phyloP scores from a whole-genome alignment of 2,329 filamentous ascomycete genomes.

The Sporothrix luriei region DNA sequence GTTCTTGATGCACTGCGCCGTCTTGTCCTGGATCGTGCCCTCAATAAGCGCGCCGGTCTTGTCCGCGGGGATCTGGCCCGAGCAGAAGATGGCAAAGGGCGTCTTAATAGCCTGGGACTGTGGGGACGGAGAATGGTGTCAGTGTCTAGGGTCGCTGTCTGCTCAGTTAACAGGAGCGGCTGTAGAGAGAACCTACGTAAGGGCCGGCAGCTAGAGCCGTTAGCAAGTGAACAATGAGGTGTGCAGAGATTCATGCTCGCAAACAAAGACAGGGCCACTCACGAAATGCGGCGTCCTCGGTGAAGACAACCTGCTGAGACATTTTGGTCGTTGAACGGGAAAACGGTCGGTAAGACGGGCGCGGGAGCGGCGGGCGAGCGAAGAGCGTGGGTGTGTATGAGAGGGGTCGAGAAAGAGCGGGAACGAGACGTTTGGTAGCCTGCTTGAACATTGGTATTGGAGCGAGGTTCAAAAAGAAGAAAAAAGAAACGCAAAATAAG shows the following conservation, averaged over 20 bases:
- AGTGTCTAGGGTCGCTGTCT: neutral
- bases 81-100: conserved; percentile 66
- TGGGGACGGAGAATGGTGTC: neutral
- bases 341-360: conserved; percentile 14
- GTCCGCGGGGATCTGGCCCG: conserved; percentile 69
- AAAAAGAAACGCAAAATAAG: neutral
- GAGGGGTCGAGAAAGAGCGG: conserved; percentile 25
- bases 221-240: neutral
- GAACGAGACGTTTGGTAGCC: conserved; percentile 22
- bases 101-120: conserved; percentile 66
- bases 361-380: neutral
- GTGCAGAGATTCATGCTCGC: neutral
- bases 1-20: conserved; percentile 69
- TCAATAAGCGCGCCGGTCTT: conserved; percentile 58
- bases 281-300: conserved; percentile 63
- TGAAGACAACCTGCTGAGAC: conserved; percentile 53
- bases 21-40: conserved; percentile 66
- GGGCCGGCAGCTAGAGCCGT: conserved; percentile 59
- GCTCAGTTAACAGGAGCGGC: neutral
- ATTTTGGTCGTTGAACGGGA: conserved; percentile 44
- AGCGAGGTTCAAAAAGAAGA: neutral
- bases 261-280: conserved; percentile 39
- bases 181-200: conserved; percentile 55
- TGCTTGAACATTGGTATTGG: conserved; percentile 30
- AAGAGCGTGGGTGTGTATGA: neutral